Evolutionary conservation across 495 filamentous ascomycete genomes (phyloP).

Genomic region (Hypoxylon lienhwacheense): DNA sequence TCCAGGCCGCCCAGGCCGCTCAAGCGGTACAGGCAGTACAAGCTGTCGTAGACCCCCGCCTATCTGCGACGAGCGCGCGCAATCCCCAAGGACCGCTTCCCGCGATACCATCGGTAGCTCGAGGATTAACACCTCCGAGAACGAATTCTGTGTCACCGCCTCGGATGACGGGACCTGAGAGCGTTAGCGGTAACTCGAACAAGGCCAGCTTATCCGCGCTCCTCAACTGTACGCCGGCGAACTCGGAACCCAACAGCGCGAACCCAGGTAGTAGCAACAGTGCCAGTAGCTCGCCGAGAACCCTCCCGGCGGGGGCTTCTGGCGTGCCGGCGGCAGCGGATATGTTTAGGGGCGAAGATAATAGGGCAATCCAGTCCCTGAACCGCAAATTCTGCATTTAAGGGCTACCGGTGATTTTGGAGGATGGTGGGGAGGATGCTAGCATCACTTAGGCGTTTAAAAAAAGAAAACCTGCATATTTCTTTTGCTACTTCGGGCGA

Average conservation of each 20-base stretch:
- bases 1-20: conserved; percentile 32
- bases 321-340: conserved; percentile 41
- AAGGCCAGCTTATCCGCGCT: conserved; percentile 46
- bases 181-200: conserved; percentile 25
- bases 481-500: conserved; percentile 8
- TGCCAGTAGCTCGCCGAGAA: conserved; percentile 43
- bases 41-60: conserved; percentile 43
- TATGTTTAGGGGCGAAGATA: conserved; percentile 64
- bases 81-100: conserved; percentile 41
- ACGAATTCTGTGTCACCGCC: conserved; percentile 41
- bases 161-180: conserved; percentile 33
- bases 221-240: conserved; percentile 40
- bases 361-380: conserved; percentile 64
- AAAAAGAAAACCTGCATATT: too few relatives aligned
- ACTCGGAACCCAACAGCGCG: conserved; percentile 47
- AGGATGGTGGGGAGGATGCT: not conserved
- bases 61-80: conserved; percentile 28
- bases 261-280: conserved; percentile 42
- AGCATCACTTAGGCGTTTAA: conserved; percentile 35
- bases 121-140: conserved; percentile 35
- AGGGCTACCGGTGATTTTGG: not conserved
- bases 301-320: conserved; percentile 39
- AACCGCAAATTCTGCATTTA: conserved; percentile 54
- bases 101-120: conserved; percentile 24
- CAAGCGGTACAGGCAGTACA: conserved; percentile 36